Conservation (phyloP, 371 early-diverging fungal species). For the Rhizomucor pusillus region DNA sequence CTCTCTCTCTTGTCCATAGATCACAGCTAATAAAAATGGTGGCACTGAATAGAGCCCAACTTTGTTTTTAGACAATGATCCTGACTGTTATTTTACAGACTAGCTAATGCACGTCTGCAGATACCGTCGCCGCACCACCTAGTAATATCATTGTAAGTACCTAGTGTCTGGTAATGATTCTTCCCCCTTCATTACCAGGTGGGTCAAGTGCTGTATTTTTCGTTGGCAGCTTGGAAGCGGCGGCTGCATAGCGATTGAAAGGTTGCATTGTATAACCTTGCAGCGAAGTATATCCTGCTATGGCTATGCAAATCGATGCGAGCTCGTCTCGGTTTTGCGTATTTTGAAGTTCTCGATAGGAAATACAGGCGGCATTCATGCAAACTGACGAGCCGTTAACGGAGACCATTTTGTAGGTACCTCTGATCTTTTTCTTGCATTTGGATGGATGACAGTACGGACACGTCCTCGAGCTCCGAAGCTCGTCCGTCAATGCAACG, state of each 20-base stretch:
- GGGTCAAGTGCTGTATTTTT: not conserved
- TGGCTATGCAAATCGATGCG: not conserved
- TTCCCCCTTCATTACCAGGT: not conserved
- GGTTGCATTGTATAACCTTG: not conserved
- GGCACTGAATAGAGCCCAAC: slow-evolving; percentile 4
- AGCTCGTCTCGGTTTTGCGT: not conserved
- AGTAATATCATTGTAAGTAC: not conserved
- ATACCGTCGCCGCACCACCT: not conserved
- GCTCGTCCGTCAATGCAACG: too few relatives aligned
- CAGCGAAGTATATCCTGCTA: not conserved
- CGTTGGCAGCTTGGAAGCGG: not conserved
- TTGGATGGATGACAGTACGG: too few relatives aligned
- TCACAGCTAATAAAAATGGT: slow-evolving; percentile 6
- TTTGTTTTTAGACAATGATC: too few relatives aligned
- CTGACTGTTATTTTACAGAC: too few relatives aligned
- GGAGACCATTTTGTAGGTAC: too few relatives aligned
- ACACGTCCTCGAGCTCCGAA: too few relatives aligned
- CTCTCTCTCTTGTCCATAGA: slow-evolving; percentile 5
- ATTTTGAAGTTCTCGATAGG: too few relatives aligned
- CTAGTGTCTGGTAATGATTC: not conserved
- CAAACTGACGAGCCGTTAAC: not conserved
- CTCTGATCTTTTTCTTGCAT: not conserved
- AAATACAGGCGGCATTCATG: not conserved
- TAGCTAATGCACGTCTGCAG: not conserved
- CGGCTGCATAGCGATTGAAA: not conserved